Evolutionary conservation across 1,139 yeast species (phyloP), one percentile per base, ranked within the genome.

Genomic region (Debaryomyces nepalensis): DNA sequence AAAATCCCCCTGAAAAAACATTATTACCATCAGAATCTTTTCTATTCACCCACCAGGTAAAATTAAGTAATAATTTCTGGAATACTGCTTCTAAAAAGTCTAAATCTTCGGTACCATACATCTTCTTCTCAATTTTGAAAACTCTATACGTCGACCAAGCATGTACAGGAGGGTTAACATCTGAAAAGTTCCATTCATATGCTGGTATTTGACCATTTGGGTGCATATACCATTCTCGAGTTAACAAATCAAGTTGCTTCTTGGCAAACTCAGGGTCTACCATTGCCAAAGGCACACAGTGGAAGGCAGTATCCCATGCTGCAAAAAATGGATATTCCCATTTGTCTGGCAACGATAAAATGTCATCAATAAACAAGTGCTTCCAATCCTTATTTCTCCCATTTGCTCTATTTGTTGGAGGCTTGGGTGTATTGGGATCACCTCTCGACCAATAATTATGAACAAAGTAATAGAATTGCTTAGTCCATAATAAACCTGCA

Each of bases 141-240:
- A 89, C 89, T 57, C 98, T 78, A 64, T 84, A 91, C 6, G 95
- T 86, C 0, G 97, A 86, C 98, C 98, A 91, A 0, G 97, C 97
- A 62, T 91, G 97, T 29, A 91, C 98, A 1, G 98, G 98, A 1
- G 98, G 98, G 61, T 91, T 91, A 15, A 93, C 97, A 63, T 91
- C 98, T 50, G 89, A 77, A 57, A 91, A 91, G 64, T 91, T 91
- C 98, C 98, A 91, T 64, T 91, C 98, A 63, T 91, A 91, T 15
- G 97, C 97, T 0, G 98, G 98, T 51, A 90, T 83, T 66, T 91
- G 97, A n/a, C 98, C 98, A 62, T 91, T 91, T 35, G 98, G 97
- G 64, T 93, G 97, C 96, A 90, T 89, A 64, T 90, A 91, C 98
- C 98, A 91, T 64, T 91, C 98, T 58, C 97, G 78, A 29, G 96